phyloP scores from a whole-genome alignment of 225 moss, liverwort and hornwort species.

The Sphagnum contortum region DNA sequence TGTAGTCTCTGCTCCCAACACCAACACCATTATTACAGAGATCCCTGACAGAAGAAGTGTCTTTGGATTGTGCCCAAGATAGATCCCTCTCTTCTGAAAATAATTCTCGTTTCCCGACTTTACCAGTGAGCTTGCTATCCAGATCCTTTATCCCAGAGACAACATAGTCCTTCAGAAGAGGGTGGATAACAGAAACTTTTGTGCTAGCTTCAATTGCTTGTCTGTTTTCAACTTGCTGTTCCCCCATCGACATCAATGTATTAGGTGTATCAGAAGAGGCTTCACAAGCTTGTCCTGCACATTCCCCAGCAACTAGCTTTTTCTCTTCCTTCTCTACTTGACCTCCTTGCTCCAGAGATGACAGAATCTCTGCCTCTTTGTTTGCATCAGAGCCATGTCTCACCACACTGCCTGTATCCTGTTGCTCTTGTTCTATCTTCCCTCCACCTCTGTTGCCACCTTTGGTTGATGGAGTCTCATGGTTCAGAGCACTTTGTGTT shows the following conservation, averaged over 20 bases:
- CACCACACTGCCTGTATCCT: not conserved
- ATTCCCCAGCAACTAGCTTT: slow-evolving; percentile 22
- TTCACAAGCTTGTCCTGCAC: slow-evolving; percentile 17
- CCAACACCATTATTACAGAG: slow-evolving; percentile 48
- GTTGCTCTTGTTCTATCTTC: slow-evolving; percentile 36
- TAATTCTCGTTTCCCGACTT: slow-evolving; percentile 42
- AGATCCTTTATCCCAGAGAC: slow-evolving; percentile 36
- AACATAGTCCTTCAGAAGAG: slow-evolving; percentile 35
- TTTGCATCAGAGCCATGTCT: slow-evolving; percentile 2
- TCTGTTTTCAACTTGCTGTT: slow-evolving; percentile 23
- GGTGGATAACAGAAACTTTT: slow-evolving; percentile 16
- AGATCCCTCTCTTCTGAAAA: slow-evolving; percentile 51
- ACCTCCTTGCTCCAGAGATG: slow-evolving; percentile 15
- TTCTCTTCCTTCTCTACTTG: slow-evolving; percentile 19
- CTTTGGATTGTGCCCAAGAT: slow-evolving; percentile 39
- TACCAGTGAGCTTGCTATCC: slow-evolving; percentile 37
- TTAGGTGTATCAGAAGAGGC: slow-evolving; percentile 14
- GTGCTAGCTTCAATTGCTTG: slow-evolving; percentile 23
- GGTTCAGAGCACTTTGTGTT: slow-evolving; percentile 14
- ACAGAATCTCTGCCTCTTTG: not conserved
- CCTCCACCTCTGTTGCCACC: slow-evolving; percentile 18
- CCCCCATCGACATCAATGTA: slow-evolving; percentile 18
- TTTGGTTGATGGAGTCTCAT: slow-evolving; percentile 10
- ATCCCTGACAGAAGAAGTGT: slow-evolving; percentile 41
- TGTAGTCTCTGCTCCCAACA: slow-evolving; percentile 43